Evolutionary conservation across 495 filamentous ascomycete genomes (phyloP).

Genomic region (Cryomyces minteri): DNA sequence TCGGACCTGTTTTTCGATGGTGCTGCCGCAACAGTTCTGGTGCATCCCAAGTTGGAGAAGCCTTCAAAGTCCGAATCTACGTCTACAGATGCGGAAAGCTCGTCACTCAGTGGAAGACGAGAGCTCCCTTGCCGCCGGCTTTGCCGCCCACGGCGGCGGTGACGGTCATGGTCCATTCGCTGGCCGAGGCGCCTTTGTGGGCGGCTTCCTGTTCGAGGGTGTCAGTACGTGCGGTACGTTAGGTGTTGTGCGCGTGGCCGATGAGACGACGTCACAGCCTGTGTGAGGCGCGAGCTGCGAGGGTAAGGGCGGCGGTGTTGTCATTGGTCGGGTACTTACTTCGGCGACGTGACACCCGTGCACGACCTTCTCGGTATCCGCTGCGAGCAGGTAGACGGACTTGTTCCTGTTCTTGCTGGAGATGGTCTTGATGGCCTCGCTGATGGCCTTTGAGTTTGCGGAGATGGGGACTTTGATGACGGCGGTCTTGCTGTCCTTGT

Average conservation of each 20-base stretch:
- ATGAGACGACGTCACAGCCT: too few relatives aligned
- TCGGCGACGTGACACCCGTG: constrained; percentile 84
- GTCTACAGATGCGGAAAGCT: too few relatives aligned
- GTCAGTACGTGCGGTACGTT: too few relatives aligned
- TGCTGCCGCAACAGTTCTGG: too few relatives aligned
- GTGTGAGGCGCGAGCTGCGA: constrained; percentile 1
- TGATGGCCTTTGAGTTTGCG: constrained; percentile 65
- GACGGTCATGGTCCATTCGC: constrained; percentile 65
- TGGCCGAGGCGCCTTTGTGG: constrained; percentile 44
- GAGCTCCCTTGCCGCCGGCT: constrained; percentile 67
- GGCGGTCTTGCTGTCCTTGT: constrained; percentile 47
- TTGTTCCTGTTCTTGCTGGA: constrained; percentile 71
- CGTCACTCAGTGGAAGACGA: too few relatives aligned
- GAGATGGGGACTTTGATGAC: constrained; percentile 66
- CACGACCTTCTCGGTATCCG: constrained; percentile 48
- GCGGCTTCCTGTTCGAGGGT: constrained; percentile 24
- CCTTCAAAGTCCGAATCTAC: too few relatives aligned
- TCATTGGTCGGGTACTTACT: constrained; percentile 32
- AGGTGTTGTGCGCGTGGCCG: too few relatives aligned
- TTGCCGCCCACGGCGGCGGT: constrained; percentile 70
- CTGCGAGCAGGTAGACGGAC: constrained; percentile 70
- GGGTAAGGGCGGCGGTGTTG: neutral
- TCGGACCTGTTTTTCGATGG: too few relatives aligned
- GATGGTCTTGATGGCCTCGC: constrained; percentile 74
- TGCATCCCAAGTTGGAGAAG: too few relatives aligned